Base-by-base conservation (phyloP, 768 basidiomycete species). In the Lactifluus subvellereus region DNA sequence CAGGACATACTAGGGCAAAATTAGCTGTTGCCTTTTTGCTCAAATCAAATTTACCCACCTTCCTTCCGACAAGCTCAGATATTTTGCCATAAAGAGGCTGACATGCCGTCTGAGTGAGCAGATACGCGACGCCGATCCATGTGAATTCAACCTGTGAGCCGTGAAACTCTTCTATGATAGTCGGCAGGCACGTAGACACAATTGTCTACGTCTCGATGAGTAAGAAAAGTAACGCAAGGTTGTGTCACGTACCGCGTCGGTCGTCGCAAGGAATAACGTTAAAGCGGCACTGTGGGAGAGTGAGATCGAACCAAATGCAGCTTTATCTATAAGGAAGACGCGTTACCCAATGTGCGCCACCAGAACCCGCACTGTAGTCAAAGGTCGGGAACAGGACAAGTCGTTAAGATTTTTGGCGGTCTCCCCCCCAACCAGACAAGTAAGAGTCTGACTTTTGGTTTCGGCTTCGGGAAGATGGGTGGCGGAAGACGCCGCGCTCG, bases 81-180 rank as follows among this genome's bases (percentile, higher is more conserved):
- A 93, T 73, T 69, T 82, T 83, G 57, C 88, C 91, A 70, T 91
- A 93, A 30, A 94, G 74, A 35, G 91, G 91, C 70, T 94, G 91
- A 65, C 86, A 86, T 32, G 88, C 89, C 0, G 91, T 93, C 69
- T 93, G 91, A 1, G 90, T 90, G 61, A 93, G 80, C 82, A 93
- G 83, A 69, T 94, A 94, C 16, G 88, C 80, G 37, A 91, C 87
- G 18, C 85, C 88, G 54, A 94, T 88, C 91, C 91, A 94, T 27
- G 87, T 89, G 70, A 92, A 94, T 70, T 91, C 84, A 57, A 76
- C 80, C 60, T 84, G 80, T 37, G 86, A 82, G 18, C 88, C 89
- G 33, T 77, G 66, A 37, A 94, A 79, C 47, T 90, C 82, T 62
- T 80, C 83, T 16, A 85, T 78, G 64, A 94, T 93, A 20, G 90